Evolutionary conservation across 2,329 filamentous ascomycete species (phyloP), one percentile per base, ranked within the genome.

Genomic region (Aspergillus piperis): DNA sequence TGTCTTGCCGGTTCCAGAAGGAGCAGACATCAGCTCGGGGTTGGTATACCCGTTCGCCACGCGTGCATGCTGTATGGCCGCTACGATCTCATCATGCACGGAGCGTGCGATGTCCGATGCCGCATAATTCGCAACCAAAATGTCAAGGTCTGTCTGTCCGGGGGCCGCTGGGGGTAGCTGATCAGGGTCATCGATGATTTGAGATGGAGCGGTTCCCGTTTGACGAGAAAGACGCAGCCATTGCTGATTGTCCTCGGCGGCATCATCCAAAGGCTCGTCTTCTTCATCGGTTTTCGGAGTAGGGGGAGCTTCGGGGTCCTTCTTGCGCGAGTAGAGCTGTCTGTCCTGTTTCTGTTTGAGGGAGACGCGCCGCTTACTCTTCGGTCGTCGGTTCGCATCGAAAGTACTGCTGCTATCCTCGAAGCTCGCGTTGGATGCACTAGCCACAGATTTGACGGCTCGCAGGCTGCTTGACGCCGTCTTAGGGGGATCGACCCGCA

Each of bases 371-470:
- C 92, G 88, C 70, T 88, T 90, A 64, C 79, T 81, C 71, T 85
- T 89, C 0, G 89, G 90, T 54, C 90, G 84, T 5, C 86, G 80
- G 25, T 85, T 82, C 0, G 87, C 84, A 3, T 84, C 85, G 55
- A 88, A 85, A 3, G 82, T 80, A 49, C 82, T 80, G 62, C 84
- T 89, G 25, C 77, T 80, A 32, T 90, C 89, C 23, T 88, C 90
- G 3, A 88, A 83, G 73, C 90, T 96, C 36, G 83, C 84, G 36
- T 89, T 91, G 58, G 91, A 93, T 38, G 90, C 83, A 74, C 93
- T 97, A 1, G 91, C 88, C 64, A 96, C 89, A 0, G 93, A 96
- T 77, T 97, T 97, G 65, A 96, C 88, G 7, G 91, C 92, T 61
- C 89, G 86, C 8, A 92, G 90, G 72, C 92, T 96, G 78, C 92